phyloP scores from a whole-genome alignment of 495 filamentous ascomycete genomes.

The Penicillium nucicola region DNA sequence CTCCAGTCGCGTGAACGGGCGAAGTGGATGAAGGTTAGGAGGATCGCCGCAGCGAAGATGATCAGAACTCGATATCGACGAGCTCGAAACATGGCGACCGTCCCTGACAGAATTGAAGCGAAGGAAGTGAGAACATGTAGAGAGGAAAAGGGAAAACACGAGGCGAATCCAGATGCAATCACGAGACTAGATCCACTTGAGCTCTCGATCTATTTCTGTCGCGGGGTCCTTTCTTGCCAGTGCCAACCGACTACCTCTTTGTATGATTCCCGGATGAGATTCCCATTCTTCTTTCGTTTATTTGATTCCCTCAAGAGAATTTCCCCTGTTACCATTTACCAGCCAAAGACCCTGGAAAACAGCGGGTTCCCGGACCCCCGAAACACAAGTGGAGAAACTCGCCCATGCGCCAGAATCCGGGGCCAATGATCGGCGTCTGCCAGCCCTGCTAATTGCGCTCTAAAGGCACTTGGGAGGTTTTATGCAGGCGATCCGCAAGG shows the following conservation, averaged over 20 bases:
- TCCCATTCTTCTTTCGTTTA: no score
- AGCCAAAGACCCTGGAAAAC: not conserved
- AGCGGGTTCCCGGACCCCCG: not conserved
- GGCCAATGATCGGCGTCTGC: constrained; percentile 2
- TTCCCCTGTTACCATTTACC: no score
- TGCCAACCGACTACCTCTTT: not conserved
- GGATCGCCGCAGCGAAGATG: constrained; percentile 62
- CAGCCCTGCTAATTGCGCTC: not conserved
- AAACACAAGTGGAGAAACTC: not conserved
- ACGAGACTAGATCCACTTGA: constrained; percentile 9
- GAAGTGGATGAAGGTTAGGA: constrained; percentile 66
- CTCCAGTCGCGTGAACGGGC: constrained; percentile 34
- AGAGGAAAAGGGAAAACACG: not conserved
- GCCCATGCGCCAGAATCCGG: constrained; percentile 1
- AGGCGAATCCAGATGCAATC: constrained; percentile 4
- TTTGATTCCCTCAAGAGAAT: no score
- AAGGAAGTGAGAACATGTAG: not conserved
- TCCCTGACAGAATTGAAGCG: not conserved
- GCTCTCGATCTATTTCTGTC: constrained; percentile 2
- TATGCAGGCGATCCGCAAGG: not conserved
- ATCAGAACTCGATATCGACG: constrained; percentile 75
- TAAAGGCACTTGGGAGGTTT: not conserved
- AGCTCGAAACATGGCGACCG: constrained; percentile 63
- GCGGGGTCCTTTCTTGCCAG: not conserved
- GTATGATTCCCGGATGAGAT: no score